Evolutionary conservation across 2,329 filamentous ascomycete genomes (phyloP).

Genomic region (Talaromyces sp.): DNA sequence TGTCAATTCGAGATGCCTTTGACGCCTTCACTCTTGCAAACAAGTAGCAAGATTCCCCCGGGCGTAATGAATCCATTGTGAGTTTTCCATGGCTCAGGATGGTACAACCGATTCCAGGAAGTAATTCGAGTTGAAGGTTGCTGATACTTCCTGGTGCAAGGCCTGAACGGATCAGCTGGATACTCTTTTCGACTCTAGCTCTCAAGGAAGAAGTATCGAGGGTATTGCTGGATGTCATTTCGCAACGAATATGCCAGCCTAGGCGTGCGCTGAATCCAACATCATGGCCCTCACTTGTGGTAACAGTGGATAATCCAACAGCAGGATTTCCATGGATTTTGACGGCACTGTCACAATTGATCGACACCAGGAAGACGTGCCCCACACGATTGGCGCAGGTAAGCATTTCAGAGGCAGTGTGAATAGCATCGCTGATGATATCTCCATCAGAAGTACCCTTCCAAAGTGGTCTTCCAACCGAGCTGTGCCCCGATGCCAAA

Average conservation of each 20-base stretch:
- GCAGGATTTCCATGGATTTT: neutral
- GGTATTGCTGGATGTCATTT: neutral
- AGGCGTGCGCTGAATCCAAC: neutral
- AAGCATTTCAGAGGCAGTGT: neutral
- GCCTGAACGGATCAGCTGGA: constrained; percentile 3
- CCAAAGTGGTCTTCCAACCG: neutral
- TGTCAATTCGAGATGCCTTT: neutral
- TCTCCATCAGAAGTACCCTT: constrained; percentile 4
- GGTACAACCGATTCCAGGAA: neutral
- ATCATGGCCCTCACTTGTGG: constrained; percentile 1
- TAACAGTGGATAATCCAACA: constrained; percentile 7
- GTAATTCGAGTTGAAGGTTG: neutral
- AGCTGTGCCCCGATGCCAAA: constrained; percentile 1
- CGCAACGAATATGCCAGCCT: constrained; percentile 5
- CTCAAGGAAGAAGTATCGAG: neutral
- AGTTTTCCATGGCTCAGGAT: neutral
- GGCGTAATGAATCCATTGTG: constrained; percentile 3
- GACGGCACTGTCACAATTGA: neutral
- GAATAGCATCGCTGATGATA: neutral
- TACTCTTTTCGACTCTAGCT: neutral
- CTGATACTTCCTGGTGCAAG: constrained; percentile 1
- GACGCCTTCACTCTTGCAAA: neutral
- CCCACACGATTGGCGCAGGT: neutral
- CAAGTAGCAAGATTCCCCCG: constrained; percentile 5
- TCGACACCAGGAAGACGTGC: constrained; percentile 9